A percentile compares a stretch with the other conserved stretches of the same genome.
These are phyloP conservation scores for Chloris gayana DNA, from an alignment of 176 grass and related monocot species.

Conservation along the genomic window DNA sequence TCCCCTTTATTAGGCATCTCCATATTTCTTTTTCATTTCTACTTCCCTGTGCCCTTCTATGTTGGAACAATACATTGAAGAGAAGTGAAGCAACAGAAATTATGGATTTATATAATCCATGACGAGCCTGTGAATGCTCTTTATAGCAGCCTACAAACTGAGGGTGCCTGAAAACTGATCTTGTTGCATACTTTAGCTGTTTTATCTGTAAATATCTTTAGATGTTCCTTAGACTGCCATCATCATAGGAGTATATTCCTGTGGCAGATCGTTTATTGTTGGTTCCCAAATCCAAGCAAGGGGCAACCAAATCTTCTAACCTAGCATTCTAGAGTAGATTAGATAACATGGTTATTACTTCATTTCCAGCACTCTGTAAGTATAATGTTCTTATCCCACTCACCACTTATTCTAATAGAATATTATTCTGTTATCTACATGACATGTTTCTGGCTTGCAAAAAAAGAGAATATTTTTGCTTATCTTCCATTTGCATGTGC, in stretches of 20 bases:
- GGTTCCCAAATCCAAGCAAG: slow-evolving; percentile 28
- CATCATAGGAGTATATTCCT: background rate
- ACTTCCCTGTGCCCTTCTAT: slow-evolving; percentile 31
- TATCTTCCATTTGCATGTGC: slow-evolving; percentile 30
- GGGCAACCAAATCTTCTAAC: slow-evolving; percentile 16
- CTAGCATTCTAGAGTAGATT: slow-evolving; percentile 40
- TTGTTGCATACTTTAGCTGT: slow-evolving; percentile 42
- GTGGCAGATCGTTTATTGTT: slow-evolving; percentile 14
- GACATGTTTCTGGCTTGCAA: background rate
- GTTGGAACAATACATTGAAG: slow-evolving; percentile 59
- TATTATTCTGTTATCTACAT: background rate
- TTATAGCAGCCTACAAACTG: slow-evolving; percentile 25
- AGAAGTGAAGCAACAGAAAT: slow-evolving; percentile 59
- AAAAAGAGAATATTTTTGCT: background rate
- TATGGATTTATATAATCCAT: slow-evolving; percentile 40
- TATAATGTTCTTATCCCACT: background rate
- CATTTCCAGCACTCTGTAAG: slow-evolving; percentile 23
- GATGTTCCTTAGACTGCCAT: slow-evolving; percentile 21
- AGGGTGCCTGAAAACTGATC: slow-evolving; percentile 19
- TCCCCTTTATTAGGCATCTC: slow-evolving; percentile 34
- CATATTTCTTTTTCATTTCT: slow-evolving; percentile 31
- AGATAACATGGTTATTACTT: slow-evolving; percentile 34
- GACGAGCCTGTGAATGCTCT: slow-evolving; percentile 39
- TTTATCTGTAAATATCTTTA: slow-evolving; percentile 12
- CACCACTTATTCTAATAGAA: background rate